phyloP scores from a whole-genome alignment of 305 asterid genomes.

The Fraxinus sp. region DNA sequence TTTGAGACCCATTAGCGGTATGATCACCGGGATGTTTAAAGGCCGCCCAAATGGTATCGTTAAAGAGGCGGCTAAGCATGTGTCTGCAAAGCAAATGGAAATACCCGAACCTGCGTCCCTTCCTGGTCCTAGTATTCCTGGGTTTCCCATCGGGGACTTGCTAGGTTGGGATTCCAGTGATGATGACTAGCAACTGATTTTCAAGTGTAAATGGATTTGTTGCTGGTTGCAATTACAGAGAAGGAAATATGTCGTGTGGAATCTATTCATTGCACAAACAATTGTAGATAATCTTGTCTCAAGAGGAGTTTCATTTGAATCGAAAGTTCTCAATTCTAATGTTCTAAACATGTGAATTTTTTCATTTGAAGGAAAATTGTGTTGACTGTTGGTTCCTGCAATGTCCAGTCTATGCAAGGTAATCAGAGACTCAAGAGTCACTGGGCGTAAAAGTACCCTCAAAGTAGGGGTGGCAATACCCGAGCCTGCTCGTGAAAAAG shows the following conservation, averaged over 20 bases:
- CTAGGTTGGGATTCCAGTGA: conserved; percentile 38
- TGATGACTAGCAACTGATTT: neutral
- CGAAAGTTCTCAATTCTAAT: no score
- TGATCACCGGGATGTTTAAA: conserved; percentile 31
- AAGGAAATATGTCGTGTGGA: no score
- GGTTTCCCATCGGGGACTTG: conserved; percentile 38
- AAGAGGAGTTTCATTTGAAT: no score
- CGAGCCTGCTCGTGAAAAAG: no score
- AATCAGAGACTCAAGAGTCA: neutral
- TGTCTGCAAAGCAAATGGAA: conserved; percentile 24
- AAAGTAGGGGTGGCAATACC: neutral
- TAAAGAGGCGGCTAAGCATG: conserved; percentile 21
- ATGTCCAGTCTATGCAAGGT: neutral
- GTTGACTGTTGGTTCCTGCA: neutral
- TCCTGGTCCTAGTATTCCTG: conserved; percentile 47
- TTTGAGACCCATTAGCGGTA: conserved; percentile 38
- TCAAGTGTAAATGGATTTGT: no score
- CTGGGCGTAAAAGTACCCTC: neutral
- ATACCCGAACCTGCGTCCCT: conserved; percentile 29
- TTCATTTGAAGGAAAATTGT: no score
- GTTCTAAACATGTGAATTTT: no score
- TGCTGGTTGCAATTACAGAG: no score
- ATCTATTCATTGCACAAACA: no score
- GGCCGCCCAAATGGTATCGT: neutral
- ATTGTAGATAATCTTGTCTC: no score